Percentiles rank a stretch among this genome's conserved stretches.
These are phyloP conservation scores for Vitis labrusca DNA, from an alignment of 164 flowering plant species.

Conservation along the genomic window DNA sequence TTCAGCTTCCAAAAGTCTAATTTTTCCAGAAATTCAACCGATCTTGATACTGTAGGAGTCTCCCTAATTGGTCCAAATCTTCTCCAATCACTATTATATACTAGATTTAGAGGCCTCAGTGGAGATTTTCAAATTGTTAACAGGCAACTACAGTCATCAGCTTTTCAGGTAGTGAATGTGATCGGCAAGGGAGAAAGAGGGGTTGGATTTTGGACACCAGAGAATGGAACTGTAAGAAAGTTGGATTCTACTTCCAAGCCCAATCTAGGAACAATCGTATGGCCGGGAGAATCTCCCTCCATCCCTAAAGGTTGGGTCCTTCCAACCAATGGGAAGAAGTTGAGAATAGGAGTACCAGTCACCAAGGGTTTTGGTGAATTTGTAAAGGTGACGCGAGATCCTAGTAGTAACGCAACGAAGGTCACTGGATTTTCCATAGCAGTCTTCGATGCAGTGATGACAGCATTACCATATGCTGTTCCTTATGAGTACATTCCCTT, in stretches of 20 bases:
- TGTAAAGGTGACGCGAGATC: slow-evolving; percentile 18
- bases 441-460: slow-evolving; percentile 28
- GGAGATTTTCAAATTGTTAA: slow-evolving; percentile 26
- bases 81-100: slow-evolving; percentile 11
- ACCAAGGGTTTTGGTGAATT: slow-evolving; percentile 31
- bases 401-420: not conserved
- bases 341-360: slow-evolving; percentile 39
- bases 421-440: slow-evolving; percentile 34
- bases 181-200: slow-evolving; percentile 17
- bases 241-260: not conserved
- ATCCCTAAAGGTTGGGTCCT: slow-evolving; percentile 33
- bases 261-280: slow-evolving; percentile 14
- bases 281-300: slow-evolving; percentile 35
- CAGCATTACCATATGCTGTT: slow-evolving; percentile 9
- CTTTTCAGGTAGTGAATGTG: slow-evolving; percentile 39
- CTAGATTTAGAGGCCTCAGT: slow-evolving; percentile 26
- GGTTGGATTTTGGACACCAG: slow-evolving; percentile 43
- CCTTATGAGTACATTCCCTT: slow-evolving; percentile 7
- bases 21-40: slow-evolving; percentile 6
- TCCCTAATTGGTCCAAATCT: slow-evolving; percentile 26
- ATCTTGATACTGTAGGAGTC: slow-evolving; percentile 18
- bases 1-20: too few species aligned
- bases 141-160: slow-evolving; percentile 25
- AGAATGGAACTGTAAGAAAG: slow-evolving; percentile 8
- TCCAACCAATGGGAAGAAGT: slow-evolving; percentile 28